Evolutionary conservation across 768 basidiomycete genomes (phyloP), one percentile per base, ranked within the genome.

Genomic region (Termitomyces sp.): DNA sequence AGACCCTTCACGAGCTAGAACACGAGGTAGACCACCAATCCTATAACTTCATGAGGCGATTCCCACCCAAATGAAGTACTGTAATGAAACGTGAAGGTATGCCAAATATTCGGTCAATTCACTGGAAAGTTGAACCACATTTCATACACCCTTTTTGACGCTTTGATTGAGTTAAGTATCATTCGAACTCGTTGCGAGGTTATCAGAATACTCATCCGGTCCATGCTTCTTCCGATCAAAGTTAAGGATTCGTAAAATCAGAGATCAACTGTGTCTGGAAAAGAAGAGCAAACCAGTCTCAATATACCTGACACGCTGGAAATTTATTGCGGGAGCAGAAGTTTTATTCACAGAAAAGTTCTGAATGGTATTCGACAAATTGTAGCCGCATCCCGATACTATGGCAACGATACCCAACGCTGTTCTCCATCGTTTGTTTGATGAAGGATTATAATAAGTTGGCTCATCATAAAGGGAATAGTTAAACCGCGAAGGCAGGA

Each of bases 261-360:
- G n/a, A n/a, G n/a, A n/a, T n/a, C 77, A 5, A 70, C 29, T 18
- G 74, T 54, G 50, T 79, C 76, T 9, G 69, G 70, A 16, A 70
- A 60, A 2, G 71, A 70, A 7, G 75, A 70, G 32, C 68, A 65
- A 3, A 66, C 70, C 3, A 79, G 66, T 77, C 78, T 76, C 43
- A 70, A 38, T 11, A 43, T 46, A 42, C 16, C 49, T 33, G n/a
- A 51, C 31, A 32, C 50, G 22, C 18, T 43, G 22, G 23, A 57
- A 16, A 25, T 4, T 32, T 5, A 27, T 35, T 27, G 20, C 9
- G 16, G 12, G 46, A 7, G 35, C 9, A 13, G 20, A 16, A n/a
- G 4, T 13, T n/a, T n/a, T n/a, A n/a, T n/a, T n/a, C n/a, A n/a
- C n/a, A n/a, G n/a, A n/a, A 52, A 69, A 68, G 32, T 54, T 63